Base-by-base conservation (phyloP, 169 alveolate species). In the Eimeria praecox region DNA sequence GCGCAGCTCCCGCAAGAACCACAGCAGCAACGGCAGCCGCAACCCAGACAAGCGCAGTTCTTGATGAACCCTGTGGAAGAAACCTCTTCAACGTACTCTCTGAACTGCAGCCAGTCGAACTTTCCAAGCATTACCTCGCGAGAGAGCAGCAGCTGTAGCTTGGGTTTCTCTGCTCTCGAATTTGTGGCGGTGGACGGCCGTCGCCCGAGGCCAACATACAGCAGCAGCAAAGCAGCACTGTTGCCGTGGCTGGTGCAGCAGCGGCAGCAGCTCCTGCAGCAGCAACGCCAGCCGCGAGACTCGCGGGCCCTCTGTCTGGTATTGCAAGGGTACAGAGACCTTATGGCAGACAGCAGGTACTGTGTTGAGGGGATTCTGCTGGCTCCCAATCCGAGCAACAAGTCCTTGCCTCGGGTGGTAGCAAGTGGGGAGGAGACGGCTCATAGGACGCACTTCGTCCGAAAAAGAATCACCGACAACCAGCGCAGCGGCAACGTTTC, bases 351-450 rank as follows among this genome's bases (percentile, higher is more conserved):
- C 24, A 35, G 71, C 46, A 73, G 69, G 35, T 92, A 27, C 44
- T 92, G 92, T 24, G 92, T 92, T 6, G 86, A 92, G 30, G 95
- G 95, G 30, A 92, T 92, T 12, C 54, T 92, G 8, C 44, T 92
- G 62, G 95, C 92, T n/a, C 95, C 95, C 3, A 92, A 92, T 33
- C 95, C 95, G 35, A 83, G 91, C 91, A 83, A 83, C 75, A 80
- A 24, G 40, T 42, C 56, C 1, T 18, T 16, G 16, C 8, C 54
- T 33, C 54, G 75, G 0, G 38, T n/a, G 54, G 30, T 5, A 4
- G 18, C 85, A 40, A 27, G 54, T 0, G 46, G 3, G 38, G 54
- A n/a, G 2, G 75, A 64, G 38, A 22, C 40, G 75, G 75, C 12
- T 38, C 33, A 49, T n/a, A 5, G 56, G 16, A 5, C 10, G 54